Evolutionary conservation across 208 protist species (phyloP).

Genomic region (Acanthamoeba lenticulata): DNA sequence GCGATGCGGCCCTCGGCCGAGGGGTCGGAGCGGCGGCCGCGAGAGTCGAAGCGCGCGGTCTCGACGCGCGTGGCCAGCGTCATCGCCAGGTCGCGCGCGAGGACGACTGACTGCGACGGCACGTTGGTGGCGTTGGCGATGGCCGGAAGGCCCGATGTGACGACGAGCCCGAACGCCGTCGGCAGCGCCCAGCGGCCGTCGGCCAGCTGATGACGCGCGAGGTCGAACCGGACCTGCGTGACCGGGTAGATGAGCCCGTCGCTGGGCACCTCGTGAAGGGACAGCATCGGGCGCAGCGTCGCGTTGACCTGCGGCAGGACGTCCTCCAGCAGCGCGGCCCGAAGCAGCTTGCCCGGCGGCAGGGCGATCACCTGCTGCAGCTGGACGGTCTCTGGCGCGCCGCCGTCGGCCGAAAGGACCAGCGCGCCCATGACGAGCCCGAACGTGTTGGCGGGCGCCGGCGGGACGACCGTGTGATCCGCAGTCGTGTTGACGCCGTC

Average conservation of each 20-base stretch:
- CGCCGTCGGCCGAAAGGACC: neutral
- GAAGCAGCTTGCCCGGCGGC: conserved; percentile 21
- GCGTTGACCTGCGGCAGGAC: neutral
- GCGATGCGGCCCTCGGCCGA: neutral
- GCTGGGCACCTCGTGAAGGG: neutral
- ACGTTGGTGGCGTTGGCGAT: conserved; percentile 22
- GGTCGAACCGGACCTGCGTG: conserved; percentile 47
- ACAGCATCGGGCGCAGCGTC: conserved; percentile 5
- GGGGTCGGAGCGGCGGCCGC: neutral
- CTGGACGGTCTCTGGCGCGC: neutral
- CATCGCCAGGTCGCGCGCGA: neutral
- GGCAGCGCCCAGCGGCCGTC: conserved; percentile 32
- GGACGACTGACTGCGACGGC: neutral
- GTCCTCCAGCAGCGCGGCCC: conserved; percentile 4
- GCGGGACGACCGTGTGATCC: neutral
- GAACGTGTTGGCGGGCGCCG: conserved; percentile 51
- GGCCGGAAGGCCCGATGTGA: neutral
- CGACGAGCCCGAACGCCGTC: neutral
- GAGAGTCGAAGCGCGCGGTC: neutral
- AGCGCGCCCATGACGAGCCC: conserved; percentile 27
- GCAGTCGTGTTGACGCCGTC: neutral
- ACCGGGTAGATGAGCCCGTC: neutral
- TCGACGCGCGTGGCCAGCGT: neutral
- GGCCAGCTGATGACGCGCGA: neutral
- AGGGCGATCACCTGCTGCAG: neutral